Percentiles rank a stretch among this genome's conserved stretches.
phyloP scores from a whole-genome alignment of 768 basidiomycete genomes.

The Russula sp. region DNA sequence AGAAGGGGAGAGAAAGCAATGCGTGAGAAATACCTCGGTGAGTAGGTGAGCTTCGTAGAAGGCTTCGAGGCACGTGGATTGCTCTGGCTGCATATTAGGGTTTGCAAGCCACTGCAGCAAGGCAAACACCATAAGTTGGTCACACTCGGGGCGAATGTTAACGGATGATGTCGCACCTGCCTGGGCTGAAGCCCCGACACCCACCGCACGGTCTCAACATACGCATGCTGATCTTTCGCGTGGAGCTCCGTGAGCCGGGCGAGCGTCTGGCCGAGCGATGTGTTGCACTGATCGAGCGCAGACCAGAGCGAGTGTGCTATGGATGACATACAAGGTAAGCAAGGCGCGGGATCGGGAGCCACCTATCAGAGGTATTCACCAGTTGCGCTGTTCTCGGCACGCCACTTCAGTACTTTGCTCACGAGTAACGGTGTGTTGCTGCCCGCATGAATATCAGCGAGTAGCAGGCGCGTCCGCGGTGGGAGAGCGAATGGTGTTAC shows the following conservation, averaged over 20 bases:
- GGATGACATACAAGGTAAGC: conserved; percentile 5
- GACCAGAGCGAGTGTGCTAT: conserved; percentile 62
- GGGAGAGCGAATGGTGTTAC: conserved; percentile 75
- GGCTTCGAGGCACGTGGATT: conserved; percentile 38
- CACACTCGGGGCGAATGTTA: background rate
- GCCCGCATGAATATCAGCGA: conserved; percentile 95
- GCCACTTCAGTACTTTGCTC: conserved; percentile 86
- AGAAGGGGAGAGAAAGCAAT: background rate
- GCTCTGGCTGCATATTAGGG: conserved; percentile 40
- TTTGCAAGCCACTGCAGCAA: conserved; percentile 50
- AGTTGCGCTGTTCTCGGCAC: conserved; percentile 50
- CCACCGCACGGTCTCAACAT: conserved; percentile 52
- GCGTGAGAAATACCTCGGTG: conserved; percentile 42
- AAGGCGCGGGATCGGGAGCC: background rate
- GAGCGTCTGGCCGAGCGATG: conserved; percentile 47
- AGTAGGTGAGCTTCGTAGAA: conserved; percentile 53
- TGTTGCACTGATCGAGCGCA: conserved; percentile 54
- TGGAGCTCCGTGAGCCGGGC: conserved; percentile 43
- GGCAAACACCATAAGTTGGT: background rate
- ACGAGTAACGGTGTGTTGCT: conserved; percentile 94
- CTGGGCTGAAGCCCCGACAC: conserved; percentile 52
- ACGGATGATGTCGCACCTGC: conserved; percentile 36
- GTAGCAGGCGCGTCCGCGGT: conserved; percentile 70
- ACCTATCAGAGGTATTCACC: conserved; percentile 32
- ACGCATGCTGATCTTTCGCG: conserved; percentile 40